phyloP scores from a whole-genome alignment of 371 early-diverging fungal genomes.

The Mortierella sp. region DNA sequence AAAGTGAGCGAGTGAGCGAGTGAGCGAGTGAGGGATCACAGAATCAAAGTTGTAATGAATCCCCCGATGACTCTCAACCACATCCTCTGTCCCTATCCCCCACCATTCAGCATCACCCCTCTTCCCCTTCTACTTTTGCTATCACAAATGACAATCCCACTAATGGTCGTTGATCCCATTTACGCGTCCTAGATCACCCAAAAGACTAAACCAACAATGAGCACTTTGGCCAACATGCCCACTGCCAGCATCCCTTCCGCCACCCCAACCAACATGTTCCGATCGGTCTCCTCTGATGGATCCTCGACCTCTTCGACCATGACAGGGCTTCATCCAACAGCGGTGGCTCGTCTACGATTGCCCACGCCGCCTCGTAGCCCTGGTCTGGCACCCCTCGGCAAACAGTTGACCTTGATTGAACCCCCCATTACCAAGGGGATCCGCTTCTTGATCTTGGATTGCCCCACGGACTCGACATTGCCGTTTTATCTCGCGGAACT shows the following conservation, averaged over 20 bases:
- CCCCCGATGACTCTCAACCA: too few species aligned
- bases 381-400: constrained; percentile 59
- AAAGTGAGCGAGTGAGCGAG: too few species aligned
- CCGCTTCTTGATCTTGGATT: constrained; percentile 89
- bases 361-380: constrained; percentile 55
- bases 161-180: not conserved
- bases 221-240: constrained; percentile 19
- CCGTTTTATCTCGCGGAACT: constrained; percentile 82
- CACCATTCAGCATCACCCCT: too few species aligned
- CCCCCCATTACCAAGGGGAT: constrained; percentile 62
- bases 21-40: too few species aligned
- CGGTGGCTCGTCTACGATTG: constrained; percentile 41
- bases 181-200: not conserved
- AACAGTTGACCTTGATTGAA: constrained; percentile 70
- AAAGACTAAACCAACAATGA: constrained; percentile 19
- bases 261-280: constrained; percentile 15
- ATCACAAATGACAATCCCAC: not conserved
- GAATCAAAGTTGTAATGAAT: too few species aligned
- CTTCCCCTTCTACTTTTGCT: too few species aligned
- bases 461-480: constrained; percentile 86
- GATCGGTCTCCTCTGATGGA: constrained; percentile 24
- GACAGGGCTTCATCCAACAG: constrained; percentile 5
- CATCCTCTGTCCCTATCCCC: too few species aligned
- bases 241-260: constrained; percentile 7
- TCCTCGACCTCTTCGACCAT: constrained; percentile 21